Base-by-base conservation (phyloP, 2,329 filamentous ascomycete species). In the Fusarium burgessii region DNA sequence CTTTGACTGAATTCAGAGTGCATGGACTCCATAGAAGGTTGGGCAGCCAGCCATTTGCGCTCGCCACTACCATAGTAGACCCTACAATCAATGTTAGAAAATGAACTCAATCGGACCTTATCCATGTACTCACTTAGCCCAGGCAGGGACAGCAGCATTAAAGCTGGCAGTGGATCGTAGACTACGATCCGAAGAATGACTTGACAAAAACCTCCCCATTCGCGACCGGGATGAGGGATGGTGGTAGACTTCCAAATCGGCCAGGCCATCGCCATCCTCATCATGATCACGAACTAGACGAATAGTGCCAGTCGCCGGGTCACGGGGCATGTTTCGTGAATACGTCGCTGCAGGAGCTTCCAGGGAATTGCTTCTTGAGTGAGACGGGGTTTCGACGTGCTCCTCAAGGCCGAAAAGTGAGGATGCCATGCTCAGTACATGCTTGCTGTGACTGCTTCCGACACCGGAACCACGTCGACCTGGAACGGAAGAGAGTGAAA, bases 11-110 rank as follows among this genome's bases (percentile, higher is more conserved):
- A 81, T 32, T 86, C 82, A 2, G 86, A 87, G 59, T 80, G 75
- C 74, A 86, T 80, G 35, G 84, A 79, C 69, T 85, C 82, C 11
- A 84, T 85, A 2, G 84, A 82, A 12, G 82, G 78, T 38, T 82
- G 77, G 20, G 78, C 72, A 23, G 84, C 82, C 50, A 92, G 79
- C 61, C 82, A 88, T 49, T 81, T 86, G 66, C 84, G 85, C 78
- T 88, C 90, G 54, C 90, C 90, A 57, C 89, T 90, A 38, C 89
- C 89, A 78, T 94, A 94, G 80, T 94, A 94, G 18, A 93, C 82
- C 72, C 85, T 89, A 42, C 79, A 45, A 47, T 32, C 33, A 41
- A 49, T 74, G 15, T 51, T 40, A 51, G 5, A 27, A n/a, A 35
- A n/a, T 18, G 38, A 51, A 18, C 17, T 25, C 20, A n/a, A 14